Conservation (phyloP, 768 basidiomycete genomes). For the Mycena crocata region DNA sequence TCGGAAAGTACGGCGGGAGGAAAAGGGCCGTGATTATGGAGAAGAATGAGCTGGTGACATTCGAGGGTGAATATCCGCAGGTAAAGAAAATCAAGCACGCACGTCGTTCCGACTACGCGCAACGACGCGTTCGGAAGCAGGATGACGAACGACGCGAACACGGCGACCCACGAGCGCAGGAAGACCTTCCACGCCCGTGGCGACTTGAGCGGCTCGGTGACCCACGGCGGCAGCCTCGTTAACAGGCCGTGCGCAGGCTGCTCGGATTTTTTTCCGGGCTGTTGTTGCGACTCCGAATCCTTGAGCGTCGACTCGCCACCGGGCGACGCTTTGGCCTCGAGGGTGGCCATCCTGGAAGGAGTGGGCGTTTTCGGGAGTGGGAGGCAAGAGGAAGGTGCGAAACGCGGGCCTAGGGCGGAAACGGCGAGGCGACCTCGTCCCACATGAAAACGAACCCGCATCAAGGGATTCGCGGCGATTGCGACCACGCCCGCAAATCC, state of each 20-base stretch:
- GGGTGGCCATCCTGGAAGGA: neutral
- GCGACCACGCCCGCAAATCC: too few relatives aligned
- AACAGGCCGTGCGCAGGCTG: neutral
- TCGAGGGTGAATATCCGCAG: neutral
- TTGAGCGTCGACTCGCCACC: neutral
- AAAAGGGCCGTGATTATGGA: conserved; percentile 53
- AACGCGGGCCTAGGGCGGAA: too few relatives aligned
- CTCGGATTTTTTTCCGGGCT: too few relatives aligned
- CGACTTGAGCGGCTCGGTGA: conserved; percentile 48
- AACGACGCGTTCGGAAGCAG: conserved; percentile 53
- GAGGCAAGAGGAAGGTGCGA: too few relatives aligned
- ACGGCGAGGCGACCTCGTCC: too few relatives aligned
- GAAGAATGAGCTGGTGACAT: conserved; percentile 56
- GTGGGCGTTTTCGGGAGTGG: too few relatives aligned
- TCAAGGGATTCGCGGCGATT: too few relatives aligned
- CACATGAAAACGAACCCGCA: too few relatives aligned
- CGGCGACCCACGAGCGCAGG: conserved; percentile 54
- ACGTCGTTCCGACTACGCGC: conserved; percentile 54
- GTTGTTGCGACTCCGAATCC: neutral
- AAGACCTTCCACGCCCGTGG: conserved; percentile 50
- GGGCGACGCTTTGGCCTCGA: neutral
- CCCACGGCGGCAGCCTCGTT: conserved; percentile 50
- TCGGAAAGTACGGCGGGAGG: conserved; percentile 60
- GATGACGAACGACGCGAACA: conserved; percentile 53
- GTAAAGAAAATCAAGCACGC: conserved; percentile 26